Base-by-base conservation (phyloP, 2,329 filamentous ascomycete genomes). In the Rhytidhysteron rufulum region DNA sequence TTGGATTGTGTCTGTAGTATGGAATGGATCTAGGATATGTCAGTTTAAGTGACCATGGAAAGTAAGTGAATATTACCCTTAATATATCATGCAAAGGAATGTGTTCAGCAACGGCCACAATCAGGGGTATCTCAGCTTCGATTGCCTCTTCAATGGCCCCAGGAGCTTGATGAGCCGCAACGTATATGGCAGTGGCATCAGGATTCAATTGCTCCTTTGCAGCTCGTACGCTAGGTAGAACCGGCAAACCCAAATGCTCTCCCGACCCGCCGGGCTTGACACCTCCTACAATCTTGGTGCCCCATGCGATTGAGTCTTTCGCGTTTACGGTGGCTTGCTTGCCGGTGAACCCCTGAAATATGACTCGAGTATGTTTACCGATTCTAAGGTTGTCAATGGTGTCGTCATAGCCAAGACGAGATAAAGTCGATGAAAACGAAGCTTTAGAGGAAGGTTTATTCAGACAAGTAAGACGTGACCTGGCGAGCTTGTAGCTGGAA, bases 71-170 rank as follows among this genome's bases (percentile, higher is more conserved):
- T 72, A 47, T n/a, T 65, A 84, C 83, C 50, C 84, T 77, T 49
- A 90, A 72, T 58, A 90, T 83, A 55, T 90, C 85, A 59, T 89
- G 85, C 15, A 88, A 67, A 0, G 86, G 86, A 24, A 90, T 83
- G 59, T 89, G 85, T 59, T 91, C 86, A 5, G 86, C 85, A 5
- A 91, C 86, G 5, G 85, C 83, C 5, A 89, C 85, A 17, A 90
- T 80, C 1, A 90, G 73, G 0, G 85, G 84, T 1, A 90, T 82
- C 55, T 90, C 85, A 0, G 85, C 85, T 61, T 83, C 85, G 38
- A 89, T 86, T 1, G 86, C 86, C 60, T 90, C 85, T 60, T 87
- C 82, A 52, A 91, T 89, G 0, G 86, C 86, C 19, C 73, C 72
- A 0, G 82, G 74, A 1, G 86, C 86, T 49, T 85, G 79, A 43